phyloP scores from a whole-genome alignment of 148 eudicot species.

The Oxyria digyna region DNA sequence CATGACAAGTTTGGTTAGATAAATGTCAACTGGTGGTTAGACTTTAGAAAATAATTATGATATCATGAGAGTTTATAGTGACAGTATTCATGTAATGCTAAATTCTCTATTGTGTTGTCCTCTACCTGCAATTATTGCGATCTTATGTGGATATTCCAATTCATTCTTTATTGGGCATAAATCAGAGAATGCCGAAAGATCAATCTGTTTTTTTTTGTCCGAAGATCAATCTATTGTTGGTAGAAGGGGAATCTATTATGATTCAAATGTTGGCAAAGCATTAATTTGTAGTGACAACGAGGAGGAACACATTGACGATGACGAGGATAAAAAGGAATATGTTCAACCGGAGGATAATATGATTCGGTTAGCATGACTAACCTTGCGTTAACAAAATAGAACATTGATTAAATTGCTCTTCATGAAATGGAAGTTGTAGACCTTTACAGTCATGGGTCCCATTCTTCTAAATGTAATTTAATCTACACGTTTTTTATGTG shows the following conservation, averaged over 20 bases:
- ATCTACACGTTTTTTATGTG: neutral
- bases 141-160: constrained; percentile 4
- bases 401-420: neutral
- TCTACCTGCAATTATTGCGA: neutral
- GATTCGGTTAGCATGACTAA: constrained; percentile 41
- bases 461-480: neutral
- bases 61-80: neutral
- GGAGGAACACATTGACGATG: constrained; percentile 81
- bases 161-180: constrained; percentile 34
- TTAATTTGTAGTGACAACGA: constrained; percentile 93
- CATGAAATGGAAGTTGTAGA: neutral
- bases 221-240: too few species aligned
- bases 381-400: neutral
- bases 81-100: neutral
- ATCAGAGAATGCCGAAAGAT: constrained; percentile 96
- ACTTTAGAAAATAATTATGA: neutral
- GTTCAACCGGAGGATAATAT: constrained; percentile 76
- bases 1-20: neutral
- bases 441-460: neutral
- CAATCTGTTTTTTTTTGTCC: too few species aligned
- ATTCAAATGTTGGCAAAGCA: constrained; percentile 92
- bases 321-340: constrained; percentile 76
- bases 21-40: neutral
- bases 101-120: neutral
- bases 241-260: constrained; percentile 92